Conservation (phyloP, 352 stramenopile species). For the Globisporangium iwayamae region DNA sequence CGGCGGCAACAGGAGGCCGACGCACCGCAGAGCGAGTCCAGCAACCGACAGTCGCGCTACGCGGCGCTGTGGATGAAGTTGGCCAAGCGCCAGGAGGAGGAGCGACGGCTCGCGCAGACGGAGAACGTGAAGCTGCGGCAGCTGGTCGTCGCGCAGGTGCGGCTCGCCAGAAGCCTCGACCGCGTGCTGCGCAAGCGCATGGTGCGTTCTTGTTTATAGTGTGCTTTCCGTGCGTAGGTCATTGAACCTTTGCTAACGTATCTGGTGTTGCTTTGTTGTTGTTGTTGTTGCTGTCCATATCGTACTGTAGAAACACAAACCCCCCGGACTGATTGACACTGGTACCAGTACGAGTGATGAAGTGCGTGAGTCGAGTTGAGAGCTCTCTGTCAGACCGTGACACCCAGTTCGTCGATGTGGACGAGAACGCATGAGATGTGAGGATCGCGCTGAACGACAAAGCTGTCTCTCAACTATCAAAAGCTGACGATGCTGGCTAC, state of each 20-base stretch:
- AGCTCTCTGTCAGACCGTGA: too few relatives aligned
- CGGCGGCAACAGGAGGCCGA: neutral
- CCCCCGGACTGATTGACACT: neutral
- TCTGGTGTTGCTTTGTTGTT: neutral
- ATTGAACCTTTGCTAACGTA: neutral
- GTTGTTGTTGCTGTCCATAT: neutral
- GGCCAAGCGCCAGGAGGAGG: slow-evolving; percentile 17
- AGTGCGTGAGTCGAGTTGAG: neutral
- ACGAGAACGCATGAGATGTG: too few relatives aligned
- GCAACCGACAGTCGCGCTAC: slow-evolving; percentile 16
- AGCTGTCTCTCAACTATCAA: too few relatives aligned
- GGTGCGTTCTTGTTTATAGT: neutral
- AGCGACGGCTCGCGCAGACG: slow-evolving; percentile 3
- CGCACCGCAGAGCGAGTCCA: neutral
- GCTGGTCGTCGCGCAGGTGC: slow-evolving; percentile 12
- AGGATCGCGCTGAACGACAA: too few relatives aligned
- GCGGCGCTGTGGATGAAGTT: slow-evolving; percentile 18
- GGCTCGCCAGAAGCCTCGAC: slow-evolving; percentile 16
- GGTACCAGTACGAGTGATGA: neutral
- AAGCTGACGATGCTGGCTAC: too few relatives aligned
- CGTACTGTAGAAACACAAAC: neutral
- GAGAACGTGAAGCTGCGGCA: slow-evolving; percentile 18
- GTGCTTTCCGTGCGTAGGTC: neutral
- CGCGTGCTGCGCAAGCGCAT: slow-evolving; percentile 18
- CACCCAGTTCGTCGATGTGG: too few relatives aligned